phyloP scores from a whole-genome alignment of 352 stramenopile genomes.

The Blastocystis sp. region DNA sequence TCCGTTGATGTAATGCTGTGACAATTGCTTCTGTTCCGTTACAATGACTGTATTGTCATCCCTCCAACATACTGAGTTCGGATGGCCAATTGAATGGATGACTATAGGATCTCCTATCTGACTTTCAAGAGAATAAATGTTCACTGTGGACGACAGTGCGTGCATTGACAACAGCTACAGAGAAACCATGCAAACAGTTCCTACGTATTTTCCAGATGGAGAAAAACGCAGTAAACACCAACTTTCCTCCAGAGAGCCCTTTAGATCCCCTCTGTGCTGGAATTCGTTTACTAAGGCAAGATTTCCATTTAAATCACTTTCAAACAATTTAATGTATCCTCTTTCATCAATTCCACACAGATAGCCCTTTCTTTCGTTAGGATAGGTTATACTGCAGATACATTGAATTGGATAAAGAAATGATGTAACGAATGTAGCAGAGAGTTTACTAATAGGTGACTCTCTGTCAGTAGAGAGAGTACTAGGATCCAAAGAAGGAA shows the following conservation, averaged over 20 bases:
- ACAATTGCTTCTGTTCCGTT: not conserved
- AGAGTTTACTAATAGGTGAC: not conserved
- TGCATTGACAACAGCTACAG: constrained; percentile 27
- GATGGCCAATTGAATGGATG: not conserved
- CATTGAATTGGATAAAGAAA: constrained; percentile 10
- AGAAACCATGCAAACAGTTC: not conserved
- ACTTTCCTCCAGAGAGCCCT: not conserved
- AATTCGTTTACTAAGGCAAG: not conserved
- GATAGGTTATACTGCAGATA: not conserved
- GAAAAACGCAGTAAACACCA: constrained; percentile 21
- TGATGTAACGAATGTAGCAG: not conserved
- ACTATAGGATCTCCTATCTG: not conserved
- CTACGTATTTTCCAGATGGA: constrained; percentile 35
- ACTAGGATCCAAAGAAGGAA: constrained; percentile 12
- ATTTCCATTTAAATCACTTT: not conserved
- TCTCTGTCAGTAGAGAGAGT: not conserved
- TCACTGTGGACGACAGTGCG: not conserved
- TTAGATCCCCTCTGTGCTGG: not conserved
- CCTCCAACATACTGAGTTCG: constrained; percentile 1
- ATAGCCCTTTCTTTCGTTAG: not conserved
- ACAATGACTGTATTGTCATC: constrained; percentile 25
- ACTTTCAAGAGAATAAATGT: not conserved
- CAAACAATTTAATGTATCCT: constrained; percentile 28
- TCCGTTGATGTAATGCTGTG: constrained; percentile 1
- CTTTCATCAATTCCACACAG: constrained; percentile 37